Conservation (phyloP, 192 early-diverging fungal species). For the Geranomyces michiganensis region DNA sequence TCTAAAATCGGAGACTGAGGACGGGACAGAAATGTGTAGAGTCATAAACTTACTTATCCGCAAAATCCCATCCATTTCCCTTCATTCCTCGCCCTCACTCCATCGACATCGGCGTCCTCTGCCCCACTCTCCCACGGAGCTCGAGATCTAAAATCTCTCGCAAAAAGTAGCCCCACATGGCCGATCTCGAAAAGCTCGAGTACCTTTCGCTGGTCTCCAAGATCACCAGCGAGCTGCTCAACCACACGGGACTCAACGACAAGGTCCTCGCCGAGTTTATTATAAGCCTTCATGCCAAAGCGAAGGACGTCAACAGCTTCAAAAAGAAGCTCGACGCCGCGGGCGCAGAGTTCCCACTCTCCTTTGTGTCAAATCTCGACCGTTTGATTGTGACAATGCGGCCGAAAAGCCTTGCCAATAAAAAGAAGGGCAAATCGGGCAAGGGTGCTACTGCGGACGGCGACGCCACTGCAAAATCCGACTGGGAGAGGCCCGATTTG, state of each 20-base stretch:
- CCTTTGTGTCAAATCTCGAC: conserved; percentile 82
- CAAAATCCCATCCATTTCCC: too few species aligned
- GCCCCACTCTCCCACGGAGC: too few species aligned
- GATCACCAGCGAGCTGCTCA: conserved; percentile 86
- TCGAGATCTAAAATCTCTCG: too few species aligned
- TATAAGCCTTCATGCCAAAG: conserved; percentile 79
- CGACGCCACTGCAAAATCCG: not conserved
- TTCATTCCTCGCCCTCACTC: too few species aligned
- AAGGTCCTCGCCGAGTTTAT: conserved; percentile 92
- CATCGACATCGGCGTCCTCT: too few species aligned
- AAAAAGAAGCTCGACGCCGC: conserved; percentile 66
- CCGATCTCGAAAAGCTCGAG: conserved; percentile 77
- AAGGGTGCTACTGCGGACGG: conserved; percentile 10
- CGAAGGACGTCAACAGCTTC: conserved; percentile 63
- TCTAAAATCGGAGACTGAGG: too few species aligned
- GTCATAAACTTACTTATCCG: too few species aligned
- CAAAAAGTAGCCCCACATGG: too few species aligned
- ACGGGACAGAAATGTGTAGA: too few species aligned
- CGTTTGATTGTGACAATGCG: conserved; percentile 86
- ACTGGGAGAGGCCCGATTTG: conserved; percentile 42
- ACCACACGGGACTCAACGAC: conserved; percentile 90
- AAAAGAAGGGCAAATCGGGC: conserved; percentile 41
- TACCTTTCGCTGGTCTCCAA: conserved; percentile 87
- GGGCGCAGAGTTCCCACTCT: conserved; percentile 81
- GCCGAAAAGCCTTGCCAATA: conserved; percentile 35